Evolutionary conservation across 2,329 filamentous ascomycete genomes (phyloP), one percentile per base, ranked within the genome.

Genomic region (Neofusicoccum sp.): DNA sequence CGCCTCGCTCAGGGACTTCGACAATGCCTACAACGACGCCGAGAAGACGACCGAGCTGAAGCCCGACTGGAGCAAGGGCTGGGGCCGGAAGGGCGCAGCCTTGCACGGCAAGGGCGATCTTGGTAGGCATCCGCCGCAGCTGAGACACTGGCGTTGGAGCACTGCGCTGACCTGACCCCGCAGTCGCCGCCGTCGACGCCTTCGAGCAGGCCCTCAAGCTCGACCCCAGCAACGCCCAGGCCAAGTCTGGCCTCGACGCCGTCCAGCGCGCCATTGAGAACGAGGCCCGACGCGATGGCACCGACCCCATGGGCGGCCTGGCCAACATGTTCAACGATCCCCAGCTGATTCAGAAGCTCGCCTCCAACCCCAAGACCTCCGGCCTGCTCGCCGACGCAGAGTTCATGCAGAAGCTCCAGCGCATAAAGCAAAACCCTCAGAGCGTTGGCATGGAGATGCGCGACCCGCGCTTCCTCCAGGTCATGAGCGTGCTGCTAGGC

Each of bases 41-140:
- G 89, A 89, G 74, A 97, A 97, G 85, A 95, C 92, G 3, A 96
- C 90, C 62, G 87, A 96, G 79, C 83, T 99, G 77, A 98, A 99
- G 84, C 90, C 94, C 11, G 95, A 98, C 83, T 99, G 95, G 95
- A 88, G 92, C 65, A 98, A 98, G 81, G 95, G 95, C 68, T 97
- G 92, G 90, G 89, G 91, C 64, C 89, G 95, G 65, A 97, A 97
- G 78, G 95, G 94, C 68, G 89, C 93, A 67, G 95, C 95, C 62
- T 84, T 93, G 37, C 95, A 97, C 77, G 95, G 95, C 49, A 82
- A 89, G 65, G 92, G 93, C 58, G 92, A 99, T 75, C 84, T 98
- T 28, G 71, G 84, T 86, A 81, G 66, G 81, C 75, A 6, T 29
- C 48, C 6, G 28, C n/a, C 12, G 4, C 5, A 4, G 3, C 29